phyloP scores from a whole-genome alignment of 2,329 filamentous ascomycete genomes.

The Fusarium xyrophilum region DNA sequence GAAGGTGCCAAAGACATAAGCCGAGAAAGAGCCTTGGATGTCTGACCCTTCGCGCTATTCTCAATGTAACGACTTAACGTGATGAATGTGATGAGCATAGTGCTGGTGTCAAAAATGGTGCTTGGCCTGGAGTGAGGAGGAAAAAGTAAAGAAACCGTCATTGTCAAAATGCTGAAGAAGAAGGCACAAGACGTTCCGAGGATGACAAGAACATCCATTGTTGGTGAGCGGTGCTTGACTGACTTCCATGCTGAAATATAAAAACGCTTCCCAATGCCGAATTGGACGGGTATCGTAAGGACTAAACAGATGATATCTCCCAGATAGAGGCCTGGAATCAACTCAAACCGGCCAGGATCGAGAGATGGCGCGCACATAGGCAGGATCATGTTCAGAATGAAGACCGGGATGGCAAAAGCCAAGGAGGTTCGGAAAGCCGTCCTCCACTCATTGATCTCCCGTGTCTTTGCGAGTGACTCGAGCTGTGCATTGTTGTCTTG shows the following conservation, averaged over 20 bases:
- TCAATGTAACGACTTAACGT: slow-evolving; percentile 90
- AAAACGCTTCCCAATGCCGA: slow-evolving; percentile 93
- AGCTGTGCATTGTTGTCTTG: slow-evolving; percentile 97
- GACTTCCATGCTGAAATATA: slow-evolving; percentile 95
- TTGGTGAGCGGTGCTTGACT: slow-evolving; percentile 86
- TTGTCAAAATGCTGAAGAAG: slow-evolving; percentile 89
- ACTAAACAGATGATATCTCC: slow-evolving; percentile 84
- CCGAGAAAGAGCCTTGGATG: slow-evolving; percentile 88
- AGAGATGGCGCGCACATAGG: slow-evolving; percentile 81
- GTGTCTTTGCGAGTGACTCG: slow-evolving; percentile 93
- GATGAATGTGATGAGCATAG: slow-evolving; percentile 97
- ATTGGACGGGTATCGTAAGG: slow-evolving; percentile 92
- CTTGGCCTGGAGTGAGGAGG: slow-evolving; percentile 79
- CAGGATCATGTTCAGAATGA: slow-evolving; percentile 90
- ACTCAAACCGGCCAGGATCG: slow-evolving; percentile 74
- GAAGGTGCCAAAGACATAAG: slow-evolving; percentile 96
- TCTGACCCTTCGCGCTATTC: slow-evolving; percentile 94
- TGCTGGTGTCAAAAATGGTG: slow-evolving; percentile 96
- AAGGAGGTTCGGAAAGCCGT: slow-evolving; percentile 79
- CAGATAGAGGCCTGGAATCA: slow-evolving; percentile 80
- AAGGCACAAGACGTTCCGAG: slow-evolving; percentile 94
- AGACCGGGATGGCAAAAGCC: slow-evolving; percentile 86
- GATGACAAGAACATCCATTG: slow-evolving; percentile 97
- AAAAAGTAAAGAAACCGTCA: slow-evolving; percentile 80
- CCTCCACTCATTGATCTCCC: slow-evolving; percentile 93